phyloP scores from a whole-genome alignment of 805 yeast species.

The Kregervanrija delftensis region DNA sequence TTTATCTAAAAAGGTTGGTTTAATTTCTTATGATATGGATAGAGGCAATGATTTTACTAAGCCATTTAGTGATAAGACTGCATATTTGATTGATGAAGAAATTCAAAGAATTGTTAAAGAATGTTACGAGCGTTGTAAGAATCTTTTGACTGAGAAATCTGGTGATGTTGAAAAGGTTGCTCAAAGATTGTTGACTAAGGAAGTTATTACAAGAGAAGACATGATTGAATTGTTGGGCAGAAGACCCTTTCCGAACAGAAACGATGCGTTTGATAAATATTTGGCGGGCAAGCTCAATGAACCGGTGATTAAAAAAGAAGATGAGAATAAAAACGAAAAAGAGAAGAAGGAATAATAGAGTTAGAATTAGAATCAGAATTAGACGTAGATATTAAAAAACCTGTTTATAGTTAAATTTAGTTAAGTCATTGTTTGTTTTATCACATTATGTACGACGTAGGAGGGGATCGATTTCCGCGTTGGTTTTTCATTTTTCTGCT shows the following conservation, averaged over 20 bases:
- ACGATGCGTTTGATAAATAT: constrained; percentile 88
- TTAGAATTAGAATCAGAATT: no score
- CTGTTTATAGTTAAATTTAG: no score
- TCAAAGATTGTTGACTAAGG: constrained; percentile 61
- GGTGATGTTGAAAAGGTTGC: constrained; percentile 66
- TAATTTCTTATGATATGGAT: constrained; percentile 44
- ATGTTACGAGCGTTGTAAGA: constrained; percentile 54
- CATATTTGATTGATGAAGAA: constrained; percentile 59
- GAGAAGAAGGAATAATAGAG: not conserved
- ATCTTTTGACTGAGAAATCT: constrained; percentile 48
- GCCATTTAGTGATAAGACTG: constrained; percentile 70
- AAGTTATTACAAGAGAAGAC: constrained; percentile 75
- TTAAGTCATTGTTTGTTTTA: no score
- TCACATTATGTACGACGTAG: no score
- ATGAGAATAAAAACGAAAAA: not conserved
- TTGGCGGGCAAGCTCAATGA: constrained; percentile 33
- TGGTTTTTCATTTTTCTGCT: no score
- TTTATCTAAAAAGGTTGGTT: constrained; percentile 77
- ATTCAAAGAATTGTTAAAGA: constrained; percentile 60
- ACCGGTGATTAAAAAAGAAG: constrained; percentile 3
- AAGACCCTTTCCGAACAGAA: constrained; percentile 70
- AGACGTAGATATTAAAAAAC: no score
- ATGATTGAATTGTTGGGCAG: constrained; percentile 72
- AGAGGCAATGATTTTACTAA: constrained; percentile 45
- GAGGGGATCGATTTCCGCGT: no score